phyloP scores from a whole-genome alignment of 1,284 basidiomycete species.

The Trametes sp. region DNA sequence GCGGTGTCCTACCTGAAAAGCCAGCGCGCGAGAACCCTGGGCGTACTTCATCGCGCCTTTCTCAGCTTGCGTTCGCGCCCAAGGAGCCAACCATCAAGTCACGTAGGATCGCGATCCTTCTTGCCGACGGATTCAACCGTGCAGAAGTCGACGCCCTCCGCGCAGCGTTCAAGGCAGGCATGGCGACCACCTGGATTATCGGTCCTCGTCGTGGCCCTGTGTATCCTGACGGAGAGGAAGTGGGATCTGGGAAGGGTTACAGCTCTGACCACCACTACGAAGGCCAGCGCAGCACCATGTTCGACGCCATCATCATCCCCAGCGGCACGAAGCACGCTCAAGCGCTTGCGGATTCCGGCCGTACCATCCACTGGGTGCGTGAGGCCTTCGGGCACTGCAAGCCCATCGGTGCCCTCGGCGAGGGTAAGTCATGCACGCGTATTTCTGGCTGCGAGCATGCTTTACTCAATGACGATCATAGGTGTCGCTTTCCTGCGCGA shows the following conservation, averaged over 20 bases:
- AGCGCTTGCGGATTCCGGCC: conserved; percentile 59
- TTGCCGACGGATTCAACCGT: conserved; percentile 77
- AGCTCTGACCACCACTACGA: conserved; percentile 76
- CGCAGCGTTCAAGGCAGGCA: conserved; percentile 56
- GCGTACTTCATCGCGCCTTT: conserved; percentile 59
- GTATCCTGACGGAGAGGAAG: conserved; percentile 48
- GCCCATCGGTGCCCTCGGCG: conserved; percentile 76
- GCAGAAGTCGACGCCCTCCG: conserved; percentile 65
- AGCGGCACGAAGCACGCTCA: conserved; percentile 65
- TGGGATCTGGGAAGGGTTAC: conserved; percentile 46
- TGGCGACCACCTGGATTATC: conserved; percentile 71
- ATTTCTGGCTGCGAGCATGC: too few species aligned
- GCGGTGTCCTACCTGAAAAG: conserved; percentile 61
- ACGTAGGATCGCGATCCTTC: conserved; percentile 76
- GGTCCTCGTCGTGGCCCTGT: conserved; percentile 72
- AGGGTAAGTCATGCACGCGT: conserved; percentile 51
- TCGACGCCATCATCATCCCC: conserved; percentile 80
- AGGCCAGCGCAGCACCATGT: conserved; percentile 80
- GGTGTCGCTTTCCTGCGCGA: conserved; percentile 58
- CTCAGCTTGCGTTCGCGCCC: conserved; percentile 64
- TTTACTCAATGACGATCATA: conserved; percentile 32
- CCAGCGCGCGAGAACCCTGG: conserved; percentile 62
- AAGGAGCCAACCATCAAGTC: conserved; percentile 70
- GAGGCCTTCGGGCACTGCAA: conserved; percentile 86
- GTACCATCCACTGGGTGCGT: conserved; percentile 73